phyloP scores from a whole-genome alignment of 129 eudicot species.

The Flaveria bidentis region DNA sequence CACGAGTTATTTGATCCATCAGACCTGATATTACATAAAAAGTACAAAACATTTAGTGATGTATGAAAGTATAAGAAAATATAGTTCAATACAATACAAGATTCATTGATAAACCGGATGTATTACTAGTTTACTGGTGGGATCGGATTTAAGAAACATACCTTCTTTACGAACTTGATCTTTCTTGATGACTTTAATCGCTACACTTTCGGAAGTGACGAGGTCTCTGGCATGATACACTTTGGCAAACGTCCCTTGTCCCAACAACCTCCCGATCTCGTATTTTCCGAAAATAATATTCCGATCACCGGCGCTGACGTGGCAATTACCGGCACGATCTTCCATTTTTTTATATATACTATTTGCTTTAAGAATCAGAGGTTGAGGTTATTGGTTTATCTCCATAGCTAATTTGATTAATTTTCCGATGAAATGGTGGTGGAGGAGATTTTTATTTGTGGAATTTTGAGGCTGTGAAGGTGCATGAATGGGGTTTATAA shows the following conservation, averaged over 20 bases:
- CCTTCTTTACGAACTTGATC: slow-evolving; percentile 68
- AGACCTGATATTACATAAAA: slow-evolving; percentile 24
- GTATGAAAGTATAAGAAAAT: background rate
- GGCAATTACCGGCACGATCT: background rate
- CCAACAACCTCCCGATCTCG: slow-evolving; percentile 80
- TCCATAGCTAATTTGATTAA: background rate
- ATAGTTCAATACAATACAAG: background rate
- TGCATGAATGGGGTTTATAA: slow-evolving; percentile 18
- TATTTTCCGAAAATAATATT: slow-evolving; percentile 64
- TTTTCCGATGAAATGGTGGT: background rate
- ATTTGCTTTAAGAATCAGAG: background rate
- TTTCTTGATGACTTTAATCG: slow-evolving; percentile 73
- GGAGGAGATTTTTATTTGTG: background rate
- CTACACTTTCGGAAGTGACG: slow-evolving; percentile 58
- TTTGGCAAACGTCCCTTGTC: slow-evolving; percentile 89
- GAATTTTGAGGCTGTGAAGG: background rate
- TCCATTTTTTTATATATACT: slow-evolving; percentile 8
- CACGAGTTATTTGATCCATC: slow-evolving; percentile 77
- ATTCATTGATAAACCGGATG: no score
- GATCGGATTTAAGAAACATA: background rate
- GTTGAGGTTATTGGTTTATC: background rate
- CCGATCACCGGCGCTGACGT: slow-evolving; percentile 18
- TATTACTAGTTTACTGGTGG: no score
- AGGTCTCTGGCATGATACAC: slow-evolving; percentile 65
- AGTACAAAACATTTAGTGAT: background rate